phyloP scores from a whole-genome alignment of 768 basidiomycete genomes.

The Guyanaporus albipodus region DNA sequence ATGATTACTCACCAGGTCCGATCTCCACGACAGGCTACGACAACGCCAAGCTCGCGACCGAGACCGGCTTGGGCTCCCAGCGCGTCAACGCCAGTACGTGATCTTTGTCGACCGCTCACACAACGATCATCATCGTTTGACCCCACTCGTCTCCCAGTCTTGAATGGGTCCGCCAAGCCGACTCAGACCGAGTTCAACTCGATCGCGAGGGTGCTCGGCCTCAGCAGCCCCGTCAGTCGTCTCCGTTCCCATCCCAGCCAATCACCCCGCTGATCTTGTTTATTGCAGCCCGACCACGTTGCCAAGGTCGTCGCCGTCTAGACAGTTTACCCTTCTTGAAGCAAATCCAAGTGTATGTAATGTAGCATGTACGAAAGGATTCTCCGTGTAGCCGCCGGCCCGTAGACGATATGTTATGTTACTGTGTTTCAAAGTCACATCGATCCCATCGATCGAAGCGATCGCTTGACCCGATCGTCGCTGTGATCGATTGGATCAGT shows the following conservation, averaged over 20 bases:
- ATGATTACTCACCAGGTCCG: not conserved
- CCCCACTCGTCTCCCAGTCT: too few relatives aligned
- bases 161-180: slow-evolving; percentile 40
- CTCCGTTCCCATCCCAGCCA: too few relatives aligned
- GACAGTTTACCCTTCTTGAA: too few relatives aligned
- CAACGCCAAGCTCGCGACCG: slow-evolving; percentile 39
- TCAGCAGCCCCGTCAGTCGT: slow-evolving; percentile 35
- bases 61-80: slow-evolving; percentile 39
- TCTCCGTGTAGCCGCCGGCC: too few relatives aligned
- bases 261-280: too few relatives aligned
- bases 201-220: slow-evolving; percentile 42
- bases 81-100: slow-evolving; percentile 54
- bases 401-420: too few relatives aligned
- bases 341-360: too few relatives aligned
- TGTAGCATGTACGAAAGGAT: too few relatives aligned
- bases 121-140: not conserved
- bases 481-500: not conserved
- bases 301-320: not conserved
- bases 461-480: not conserved
- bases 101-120: not conserved
- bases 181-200: slow-evolving; percentile 46
- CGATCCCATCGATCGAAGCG: not conserved
- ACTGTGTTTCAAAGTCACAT: too few relatives aligned
- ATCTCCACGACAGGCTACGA: slow-evolving; percentile 1
- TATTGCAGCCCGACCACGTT: not conserved